These are phyloP conservation scores for Pleodorina starrii DNA, from an alignment of 139 green algal species.

Conservation along the genomic window DNA sequence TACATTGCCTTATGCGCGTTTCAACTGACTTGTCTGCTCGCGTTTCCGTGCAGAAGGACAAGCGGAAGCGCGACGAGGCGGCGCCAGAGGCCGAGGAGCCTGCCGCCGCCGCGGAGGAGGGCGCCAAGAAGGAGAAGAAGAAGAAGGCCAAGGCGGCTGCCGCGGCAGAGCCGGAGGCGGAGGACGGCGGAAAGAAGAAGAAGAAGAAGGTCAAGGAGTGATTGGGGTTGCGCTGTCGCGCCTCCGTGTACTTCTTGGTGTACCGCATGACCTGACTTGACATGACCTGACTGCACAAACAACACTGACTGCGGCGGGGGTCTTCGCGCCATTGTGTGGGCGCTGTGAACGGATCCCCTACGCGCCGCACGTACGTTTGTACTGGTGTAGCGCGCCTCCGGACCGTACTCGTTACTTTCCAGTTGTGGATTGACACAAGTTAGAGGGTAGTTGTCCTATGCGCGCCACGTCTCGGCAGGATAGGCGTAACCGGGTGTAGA, in stretches of 20 bases:
- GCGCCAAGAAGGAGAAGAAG: constrained; percentile 63
- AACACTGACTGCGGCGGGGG: neutral
- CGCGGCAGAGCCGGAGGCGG: constrained; percentile 27
- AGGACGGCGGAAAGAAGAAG: constrained; percentile 18
- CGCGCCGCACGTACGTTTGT: neutral
- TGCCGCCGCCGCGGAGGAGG: neutral
- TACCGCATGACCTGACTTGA: neutral
- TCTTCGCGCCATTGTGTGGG: neutral
- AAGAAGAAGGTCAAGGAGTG: constrained; percentile 41
- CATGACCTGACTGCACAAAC: neutral
- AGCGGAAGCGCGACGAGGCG: constrained; percentile 43
- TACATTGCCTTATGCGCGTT: neutral
- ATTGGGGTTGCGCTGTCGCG: neutral
- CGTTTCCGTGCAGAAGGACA: constrained; percentile 21
- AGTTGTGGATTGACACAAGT: neutral
- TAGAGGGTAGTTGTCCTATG: neutral
- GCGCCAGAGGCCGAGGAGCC: constrained; percentile 23
- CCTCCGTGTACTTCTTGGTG: neutral
- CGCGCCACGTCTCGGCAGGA: neutral
- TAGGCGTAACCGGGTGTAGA: too few species aligned
- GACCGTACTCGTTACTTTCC: neutral
- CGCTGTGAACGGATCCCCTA: neutral
- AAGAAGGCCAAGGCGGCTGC: constrained; percentile 68
- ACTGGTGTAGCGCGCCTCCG: too few species aligned
- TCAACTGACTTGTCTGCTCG: neutral